Base-by-base conservation (phyloP, 306 rosid species). In the Luffa acutangula region DNA sequence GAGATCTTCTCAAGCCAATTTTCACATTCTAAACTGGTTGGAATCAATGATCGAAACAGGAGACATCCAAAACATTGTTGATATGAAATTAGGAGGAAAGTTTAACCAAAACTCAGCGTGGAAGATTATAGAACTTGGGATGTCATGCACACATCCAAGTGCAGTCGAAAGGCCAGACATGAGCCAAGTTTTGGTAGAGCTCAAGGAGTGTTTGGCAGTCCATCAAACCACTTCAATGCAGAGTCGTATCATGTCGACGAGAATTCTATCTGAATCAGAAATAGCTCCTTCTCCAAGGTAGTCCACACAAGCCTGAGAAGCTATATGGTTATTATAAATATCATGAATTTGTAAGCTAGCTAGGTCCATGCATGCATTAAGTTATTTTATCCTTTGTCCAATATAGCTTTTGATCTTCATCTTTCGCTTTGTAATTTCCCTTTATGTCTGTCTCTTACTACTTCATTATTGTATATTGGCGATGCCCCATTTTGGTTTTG, bases 51-150 rank as follows among this genome's bases (percentile, higher is more conserved):
- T 83, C 11, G 78, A 63, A 18, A 58, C 41, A 42, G 85, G 84
- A 54, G 82, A 86, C 52, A 80, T 84, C 13, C 15, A 58, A 49
- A 42, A 53, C 42, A 34, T 82, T 65, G 59, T 80, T 21, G 89
- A 86, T 73, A 43, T 59, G 4, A 84, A 79, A 25, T 82, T 84
- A 33, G 20, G 80, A 39, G 87, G 76, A 34, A 67, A 82, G 3
- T 82, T 82, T 45, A 77, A 51, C 63, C 45, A 7, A 39, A 81
- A 48, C 70, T 83, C 88, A 11, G 82, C 76, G 3, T 83, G 88
- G 88, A 81, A 81, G 79, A 37, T 9, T 6, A 33, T 85, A n/a
- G 87, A 85, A 39, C 85, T 83, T 20, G 88, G 81, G 7, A 46
- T 81, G 81, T 76, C 75, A 0, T 85, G 86, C 73, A 57, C 18